Evolutionary conservation across 352 stramenopile genomes (phyloP), one percentile per base, ranked within the genome.

Genomic region (Lagenidium sp.): DNA sequence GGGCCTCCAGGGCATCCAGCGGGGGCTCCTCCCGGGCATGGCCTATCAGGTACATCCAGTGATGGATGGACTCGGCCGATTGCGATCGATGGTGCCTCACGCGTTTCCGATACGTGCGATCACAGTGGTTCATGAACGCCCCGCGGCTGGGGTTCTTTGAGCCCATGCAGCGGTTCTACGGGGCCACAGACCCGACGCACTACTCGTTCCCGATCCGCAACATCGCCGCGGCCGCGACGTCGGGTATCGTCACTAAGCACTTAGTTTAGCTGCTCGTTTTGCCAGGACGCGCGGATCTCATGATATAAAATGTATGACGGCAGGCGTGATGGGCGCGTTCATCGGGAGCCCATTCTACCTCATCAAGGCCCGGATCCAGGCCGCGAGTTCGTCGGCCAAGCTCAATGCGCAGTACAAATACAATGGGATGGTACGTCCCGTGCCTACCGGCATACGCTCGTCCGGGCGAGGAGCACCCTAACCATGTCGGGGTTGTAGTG

Each of bases 341-440:
- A 63, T 88, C 44, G 81, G 81, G 21, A 90, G 76, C 50, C 81
- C 81, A 16, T 90, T 94, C 56, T 91, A 85, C 55, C 64, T 94
- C 20, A 68, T 94, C 6, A 94, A 94, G 48, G 76, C 81, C 22
- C 60, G 81, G 11, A 87, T 94, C 44, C 81, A 94, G 50, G 81
- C 81, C 0, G 75, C 78, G 18, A 90, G 78, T 48, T 83, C 75
- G 2, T 56, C 61, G 0, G 72, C 68, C 15, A 83, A 70, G 12
- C 81, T 90, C 36, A 91, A 94, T 55, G 60, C 78, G 6, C 79
- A 91, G 44, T 94, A 94, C 43, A 60, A 81, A 6, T 94, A 94
- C 57, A 74, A 56, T 3, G 68, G 75, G 59, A 90, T 90, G 79
- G 81, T 93, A 65, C 16, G 56, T 40, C 12, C 11, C 4, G n/a